Base-by-base conservation (phyloP, 1,284 basidiomycete genomes). In the Austroboletus rostrupii region DNA sequence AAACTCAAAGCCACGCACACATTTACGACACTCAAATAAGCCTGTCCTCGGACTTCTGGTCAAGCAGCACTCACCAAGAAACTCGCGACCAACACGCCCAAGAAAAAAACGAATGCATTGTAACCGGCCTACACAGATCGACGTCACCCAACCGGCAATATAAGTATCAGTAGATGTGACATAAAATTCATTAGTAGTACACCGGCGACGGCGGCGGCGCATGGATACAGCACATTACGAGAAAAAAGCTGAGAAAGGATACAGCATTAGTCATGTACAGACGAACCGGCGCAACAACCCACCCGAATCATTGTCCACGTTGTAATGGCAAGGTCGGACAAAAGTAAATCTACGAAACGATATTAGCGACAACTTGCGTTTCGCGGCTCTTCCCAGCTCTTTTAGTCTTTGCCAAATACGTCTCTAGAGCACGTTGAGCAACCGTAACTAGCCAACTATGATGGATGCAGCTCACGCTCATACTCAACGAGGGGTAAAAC, bases 241-340 rank as follows among this genome's bases (percentile, higher is more conserved):
- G 16, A 62, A 47, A 33, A 65, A 61, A 28, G 19, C 62, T 65
- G 17, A 13, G 37, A 29, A n/a, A 19, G n/a, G n/a, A 8, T 29
- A 42, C 29, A 39, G 42, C 2, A 11, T 44, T 23, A 9, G 20
- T 16, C n/a, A 32, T 26, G 43, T 32, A 2, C 14, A 28, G 20
- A 26, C 3, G 2, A 23, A 23, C 33, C 28, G 17, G 35, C 16
- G 3, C 5, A 31, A 9, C 13, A 10, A 54, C 65, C 47, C 29
- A 43, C 65, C 64, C 48, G 65, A 50, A 43, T 66, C 65, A n/a
- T 55, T 36, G 5, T 62, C 53, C 11, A 46, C 20, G 7, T 36
- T 48, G 36, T 51, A 49, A 29, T 60, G 59, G 28, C 65, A 57
- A 26, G 65, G 61, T 28, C 51, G 61, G 14, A 40, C n/a, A 39